Percentiles rank a stretch among this genome's conserved stretches.
Evolutionary conservation across 139 green algal species (phyloP).

Genomic region (Chlorella sp.): DNA sequence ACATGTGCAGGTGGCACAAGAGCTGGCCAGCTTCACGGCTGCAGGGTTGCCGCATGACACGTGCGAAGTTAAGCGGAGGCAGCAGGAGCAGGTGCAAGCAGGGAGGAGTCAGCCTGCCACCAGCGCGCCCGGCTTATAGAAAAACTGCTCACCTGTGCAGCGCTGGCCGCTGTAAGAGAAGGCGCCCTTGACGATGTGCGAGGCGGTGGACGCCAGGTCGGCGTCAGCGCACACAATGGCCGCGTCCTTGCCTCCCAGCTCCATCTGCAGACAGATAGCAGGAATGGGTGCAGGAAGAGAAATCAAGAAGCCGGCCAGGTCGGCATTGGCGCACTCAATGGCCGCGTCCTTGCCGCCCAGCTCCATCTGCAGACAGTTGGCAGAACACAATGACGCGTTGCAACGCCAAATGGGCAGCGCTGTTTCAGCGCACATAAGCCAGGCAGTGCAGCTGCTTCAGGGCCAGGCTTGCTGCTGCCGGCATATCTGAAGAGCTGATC

Average conservation of each 20-base stretch:
- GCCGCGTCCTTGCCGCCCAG: conserved; percentile 96
- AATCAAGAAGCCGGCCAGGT: not conserved
- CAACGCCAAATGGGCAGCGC: not conserved
- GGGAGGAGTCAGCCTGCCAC: not conserved
- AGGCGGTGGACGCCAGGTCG: conserved; percentile 87
- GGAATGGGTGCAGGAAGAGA: not conserved
- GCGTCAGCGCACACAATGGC: conserved; percentile 93
- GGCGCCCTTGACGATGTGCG: conserved; percentile 93
- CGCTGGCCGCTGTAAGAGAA: conserved; percentile 93
- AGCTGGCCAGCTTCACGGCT: no score
- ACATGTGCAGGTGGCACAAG: not conserved
- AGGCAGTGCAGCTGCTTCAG: no score
- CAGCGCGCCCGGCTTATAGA: not conserved
- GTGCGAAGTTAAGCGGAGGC: no score
- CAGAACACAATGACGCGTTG: not conserved
- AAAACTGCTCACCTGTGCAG: conserved; percentile 71
- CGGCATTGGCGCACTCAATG: conserved; percentile 69
- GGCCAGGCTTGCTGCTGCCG: no score
- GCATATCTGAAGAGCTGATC: no score
- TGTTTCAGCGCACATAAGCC: not conserved
- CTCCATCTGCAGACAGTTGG: conserved; percentile 71
- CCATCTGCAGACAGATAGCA: conserved; percentile 59
- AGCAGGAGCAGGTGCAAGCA: no score
- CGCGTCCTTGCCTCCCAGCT: conserved; percentile 97
- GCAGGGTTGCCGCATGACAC: no score